Evolutionary conservation across 2,329 filamentous ascomycete genomes (phyloP), one percentile per base, ranked within the genome.

Genomic region (Nemania serpens): DNA sequence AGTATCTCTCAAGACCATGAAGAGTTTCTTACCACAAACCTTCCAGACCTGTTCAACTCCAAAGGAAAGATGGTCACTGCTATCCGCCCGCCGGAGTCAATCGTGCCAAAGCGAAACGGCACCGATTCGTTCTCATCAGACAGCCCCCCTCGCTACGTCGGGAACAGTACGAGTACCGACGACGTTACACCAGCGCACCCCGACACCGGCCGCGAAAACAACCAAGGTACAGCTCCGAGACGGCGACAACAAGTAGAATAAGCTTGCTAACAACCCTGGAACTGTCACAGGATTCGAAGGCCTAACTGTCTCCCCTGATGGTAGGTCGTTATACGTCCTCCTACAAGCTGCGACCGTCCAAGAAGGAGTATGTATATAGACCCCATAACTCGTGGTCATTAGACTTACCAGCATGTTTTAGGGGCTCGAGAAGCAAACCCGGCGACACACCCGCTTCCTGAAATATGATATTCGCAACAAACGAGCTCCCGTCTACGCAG

Each of bases 341-440:
- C 76, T 91, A 20, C 89, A 93, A 71, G 86, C 84, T 1, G 87
- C 88, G 0, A 76, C 85, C 4, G 81, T 83, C 60, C 85, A 89
- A 68, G 84, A 88, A 63, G 87, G 87, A 75, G 79, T 47, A 80
- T 80, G 51, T 69, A 22, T 68, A 22, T n/a, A 43, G 45, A 20
- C 7, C 13, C 17, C 20, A 17, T 25, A 9, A 7, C 36, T 25
- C 9, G 29, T 5, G 34, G n/a, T 17, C 13, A 17, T 4, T 39
- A 5, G n/a, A 36, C 58, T 61, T 34, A 68, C 41, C 5, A 33
- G 5, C 5, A 3, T 10, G 3, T 13, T 18, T 10, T 47, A 71
- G 69, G 71, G 71, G 36, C 62, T 73, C 42, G 58, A 69, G n/a
- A 83, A 82, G 52, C 77, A 78, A 34, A 83, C 80, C 34, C 78